Conservation (phyloP, 768 basidiomycete genomes). For the Suillus variegatus region DNA sequence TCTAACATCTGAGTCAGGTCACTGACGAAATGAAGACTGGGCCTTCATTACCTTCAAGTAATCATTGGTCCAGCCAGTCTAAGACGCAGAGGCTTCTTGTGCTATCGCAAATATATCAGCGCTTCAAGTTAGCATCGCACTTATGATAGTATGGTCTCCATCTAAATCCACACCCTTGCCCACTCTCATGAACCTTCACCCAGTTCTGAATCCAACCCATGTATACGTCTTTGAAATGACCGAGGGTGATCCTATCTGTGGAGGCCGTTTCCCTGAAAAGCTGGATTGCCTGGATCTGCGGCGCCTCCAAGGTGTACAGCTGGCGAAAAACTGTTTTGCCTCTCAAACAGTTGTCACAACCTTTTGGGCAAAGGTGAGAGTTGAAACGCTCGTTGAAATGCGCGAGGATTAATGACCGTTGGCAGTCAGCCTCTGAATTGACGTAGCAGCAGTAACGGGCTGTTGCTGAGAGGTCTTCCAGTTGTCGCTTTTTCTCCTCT, state of each 20-base stretch:
- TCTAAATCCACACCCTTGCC: conserved; percentile 43
- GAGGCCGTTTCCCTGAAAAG: conserved; percentile 45
- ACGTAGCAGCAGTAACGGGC: conserved; percentile 63
- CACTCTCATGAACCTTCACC: conserved; percentile 44
- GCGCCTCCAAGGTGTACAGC: conserved; percentile 66
- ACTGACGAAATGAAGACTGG: background rate
- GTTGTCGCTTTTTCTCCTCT: conserved; percentile 58
- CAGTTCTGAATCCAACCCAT: conserved; percentile 53
- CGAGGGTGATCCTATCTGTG: conserved; percentile 58
- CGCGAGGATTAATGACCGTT: conserved; percentile 83
- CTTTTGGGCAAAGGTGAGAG: conserved; percentile 56
- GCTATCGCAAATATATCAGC: conserved; percentile 50
- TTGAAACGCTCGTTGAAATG: conserved; percentile 88
- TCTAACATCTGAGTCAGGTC: conserved; percentile 6
- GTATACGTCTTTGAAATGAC: conserved; percentile 62
- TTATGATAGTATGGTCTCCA: conserved; percentile 61
- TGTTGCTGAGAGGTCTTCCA: conserved; percentile 64
- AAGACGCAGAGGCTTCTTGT: conserved; percentile 48
- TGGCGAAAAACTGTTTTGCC: conserved; percentile 43
- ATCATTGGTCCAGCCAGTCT: conserved; percentile 47
- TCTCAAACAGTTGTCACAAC: conserved; percentile 84
- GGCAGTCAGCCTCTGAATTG: conserved; percentile 81
- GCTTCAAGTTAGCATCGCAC: conserved; percentile 51
- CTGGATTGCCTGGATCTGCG: conserved; percentile 43
- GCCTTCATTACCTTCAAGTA: conserved; percentile 50